A percentile compares a stretch with the other conserved stretches of the same genome.
These are phyloP conservation scores for Saturnispora saitoi DNA, from an alignment of 805 yeast genomes.

Conservation along the genomic window DNA sequence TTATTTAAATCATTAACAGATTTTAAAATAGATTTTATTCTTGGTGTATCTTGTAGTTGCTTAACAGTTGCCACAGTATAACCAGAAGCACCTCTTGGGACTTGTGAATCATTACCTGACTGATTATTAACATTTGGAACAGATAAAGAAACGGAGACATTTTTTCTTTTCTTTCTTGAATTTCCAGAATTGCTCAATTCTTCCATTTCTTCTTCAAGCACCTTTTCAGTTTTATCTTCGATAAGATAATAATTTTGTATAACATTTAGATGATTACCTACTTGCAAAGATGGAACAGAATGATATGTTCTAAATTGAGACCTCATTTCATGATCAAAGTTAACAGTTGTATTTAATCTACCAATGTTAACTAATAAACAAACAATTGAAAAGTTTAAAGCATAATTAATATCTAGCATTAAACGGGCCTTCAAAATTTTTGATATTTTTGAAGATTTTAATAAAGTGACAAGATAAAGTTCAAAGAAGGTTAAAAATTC, in stretches of 20 bases:
- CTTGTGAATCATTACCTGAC: neutral
- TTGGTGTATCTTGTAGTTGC: constrained; percentile 90
- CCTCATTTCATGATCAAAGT: constrained; percentile 92
- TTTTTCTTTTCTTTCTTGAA: constrained; percentile 11
- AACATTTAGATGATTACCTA: constrained; percentile 38
- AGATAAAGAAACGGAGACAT: neutral
- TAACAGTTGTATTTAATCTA: constrained; percentile 88
- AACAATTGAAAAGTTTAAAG: constrained; percentile 28
- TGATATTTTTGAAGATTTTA: constrained; percentile 77
- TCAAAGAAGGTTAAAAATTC: constrained; percentile 70
- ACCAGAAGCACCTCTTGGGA: constrained; percentile 12
- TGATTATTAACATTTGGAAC: neutral
- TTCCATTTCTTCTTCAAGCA: constrained; percentile 14
- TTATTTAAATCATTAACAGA: constrained; percentile 69
- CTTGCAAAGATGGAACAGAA: constrained; percentile 84
- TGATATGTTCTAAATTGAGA: constrained; percentile 89
- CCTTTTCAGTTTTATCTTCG: constrained; percentile 13
- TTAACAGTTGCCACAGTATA: constrained; percentile 43
- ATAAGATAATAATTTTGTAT: constrained; percentile 22
- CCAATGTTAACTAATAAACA: constrained; percentile 88
- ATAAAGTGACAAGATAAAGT: constrained; percentile 70
- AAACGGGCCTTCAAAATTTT: constrained; percentile 74
- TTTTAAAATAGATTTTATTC: constrained; percentile 82
- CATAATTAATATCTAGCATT: constrained; percentile 42
- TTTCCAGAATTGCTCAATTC: neutral